Percentiles rank a stretch among this genome's conserved stretches.
Conservation (phyloP, 441 rosid species). For the Croton setiger region DNA sequence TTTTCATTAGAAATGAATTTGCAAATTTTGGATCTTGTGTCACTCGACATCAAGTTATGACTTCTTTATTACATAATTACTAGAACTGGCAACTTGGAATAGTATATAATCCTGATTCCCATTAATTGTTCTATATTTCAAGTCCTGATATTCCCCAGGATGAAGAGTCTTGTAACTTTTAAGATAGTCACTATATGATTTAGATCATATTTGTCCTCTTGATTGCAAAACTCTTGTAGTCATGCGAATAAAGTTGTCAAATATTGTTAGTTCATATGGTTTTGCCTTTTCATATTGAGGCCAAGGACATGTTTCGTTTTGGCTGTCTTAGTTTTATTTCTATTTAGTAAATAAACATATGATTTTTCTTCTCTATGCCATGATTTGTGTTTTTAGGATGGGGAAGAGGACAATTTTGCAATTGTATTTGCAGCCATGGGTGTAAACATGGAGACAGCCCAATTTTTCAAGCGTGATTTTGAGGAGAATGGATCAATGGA, state of each 20-base stretch:
- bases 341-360: background rate
- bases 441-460: conserved; percentile 99
- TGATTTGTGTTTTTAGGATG: conserved; percentile 45
- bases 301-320: background rate
- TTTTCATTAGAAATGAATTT: background rate
- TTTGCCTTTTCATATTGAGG: background rate
- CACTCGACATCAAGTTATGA: background rate
- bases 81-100: background rate
- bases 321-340: conserved; percentile 1
- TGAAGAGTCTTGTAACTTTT: background rate
- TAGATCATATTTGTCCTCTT: background rate
- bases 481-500: conserved; percentile 99
- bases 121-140: background rate
- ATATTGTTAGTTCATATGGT: background rate
- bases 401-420: conserved; percentile 93
- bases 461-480: conserved; percentile 97
- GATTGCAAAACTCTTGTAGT: background rate
- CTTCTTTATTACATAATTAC: background rate
- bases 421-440: conserved; percentile 99
- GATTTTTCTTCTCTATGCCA: conserved; percentile 13
- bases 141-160: too few species aligned
- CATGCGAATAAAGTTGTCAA: background rate
- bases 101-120: background rate
- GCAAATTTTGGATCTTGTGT: background rate
- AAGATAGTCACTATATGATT: background rate